These are phyloP conservation scores for Tothia fuscella DNA, from an alignment of 2,329 filamentous ascomycete genomes.

Conservation along the genomic window DNA sequence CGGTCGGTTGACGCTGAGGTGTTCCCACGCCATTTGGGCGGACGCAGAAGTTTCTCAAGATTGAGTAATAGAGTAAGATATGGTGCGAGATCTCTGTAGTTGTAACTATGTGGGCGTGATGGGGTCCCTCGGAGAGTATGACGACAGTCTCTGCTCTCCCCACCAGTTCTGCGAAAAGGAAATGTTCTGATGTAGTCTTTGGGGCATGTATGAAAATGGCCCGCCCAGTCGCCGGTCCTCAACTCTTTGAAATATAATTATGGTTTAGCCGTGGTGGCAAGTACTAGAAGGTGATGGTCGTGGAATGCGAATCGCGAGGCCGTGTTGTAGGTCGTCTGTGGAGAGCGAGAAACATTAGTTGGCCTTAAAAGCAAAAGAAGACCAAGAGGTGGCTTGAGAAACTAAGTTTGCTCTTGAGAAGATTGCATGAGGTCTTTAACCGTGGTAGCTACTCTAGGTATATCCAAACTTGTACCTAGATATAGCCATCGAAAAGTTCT, in stretches of 20 bases:
- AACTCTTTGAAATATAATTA: neutral
- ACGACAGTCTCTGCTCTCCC: neutral
- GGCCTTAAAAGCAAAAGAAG: too few species aligned
- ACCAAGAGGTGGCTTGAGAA: too few species aligned
- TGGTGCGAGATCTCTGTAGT: neutral
- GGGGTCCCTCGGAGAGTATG: neutral
- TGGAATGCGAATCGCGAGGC: too few species aligned
- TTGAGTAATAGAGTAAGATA: neutral
- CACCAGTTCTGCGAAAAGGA: neutral
- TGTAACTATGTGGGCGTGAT: constrained; percentile 1
- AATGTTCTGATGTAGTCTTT: neutral
- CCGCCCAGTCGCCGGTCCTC: constrained; percentile 25
- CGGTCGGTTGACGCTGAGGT: constrained; percentile 78
- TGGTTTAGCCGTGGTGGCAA: too few species aligned
- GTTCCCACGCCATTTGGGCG: constrained; percentile 65
- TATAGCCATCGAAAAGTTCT: too few species aligned
- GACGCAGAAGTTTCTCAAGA: neutral
- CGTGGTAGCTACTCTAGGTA: too few species aligned
- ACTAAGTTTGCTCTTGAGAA: too few species aligned
- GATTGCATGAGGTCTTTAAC: too few species aligned
- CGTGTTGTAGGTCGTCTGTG: too few species aligned
- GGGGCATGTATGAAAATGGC: constrained; percentile 15
- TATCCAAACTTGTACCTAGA: too few species aligned
- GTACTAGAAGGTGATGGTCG: too few species aligned
- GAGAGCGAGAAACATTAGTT: too few species aligned